These are phyloP conservation scores for Ustilago sp. DNA, from an alignment of 1,284 basidiomycete genomes.

Conservation along the genomic window DNA sequence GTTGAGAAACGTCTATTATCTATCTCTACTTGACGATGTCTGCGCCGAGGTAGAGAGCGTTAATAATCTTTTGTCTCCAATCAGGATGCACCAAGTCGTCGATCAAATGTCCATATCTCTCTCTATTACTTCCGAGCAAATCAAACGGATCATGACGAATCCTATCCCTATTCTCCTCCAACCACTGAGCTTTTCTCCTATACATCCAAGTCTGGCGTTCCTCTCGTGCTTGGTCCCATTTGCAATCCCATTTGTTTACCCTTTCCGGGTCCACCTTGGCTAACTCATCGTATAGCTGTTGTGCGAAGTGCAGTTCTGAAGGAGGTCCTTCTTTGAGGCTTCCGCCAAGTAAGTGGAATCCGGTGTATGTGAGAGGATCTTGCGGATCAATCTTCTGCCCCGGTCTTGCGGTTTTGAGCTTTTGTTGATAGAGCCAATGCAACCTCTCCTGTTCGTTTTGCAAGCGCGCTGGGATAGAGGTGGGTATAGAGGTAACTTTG, in stretches of 20 bases:
- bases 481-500: conserved; percentile 33
- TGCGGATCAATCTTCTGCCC: conserved; percentile 5
- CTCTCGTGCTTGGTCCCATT: conserved; percentile 45
- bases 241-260: conserved; percentile 18
- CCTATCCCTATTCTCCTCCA: conserved; percentile 24
- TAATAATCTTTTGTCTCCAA: conserved; percentile 2
- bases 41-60: not conserved
- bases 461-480: conserved; percentile 14
- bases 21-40: too few species aligned
- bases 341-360: conserved; percentile 28
- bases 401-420: not conserved
- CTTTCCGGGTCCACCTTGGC: conserved; percentile 14
- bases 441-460: conserved; percentile 29
- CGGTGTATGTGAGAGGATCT: conserved; percentile 16
- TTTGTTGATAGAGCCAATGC: conserved; percentile 19
- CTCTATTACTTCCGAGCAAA: conserved; percentile 28
- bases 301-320: conserved; percentile 33
- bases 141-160: conserved; percentile 50
- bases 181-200: conserved; percentile 31
- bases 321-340: conserved; percentile 21
- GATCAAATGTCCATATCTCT: conserved; percentile 24
- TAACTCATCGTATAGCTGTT: conserved; percentile 20
- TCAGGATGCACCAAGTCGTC: conserved; percentile 10
- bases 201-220: conserved; percentile 41
- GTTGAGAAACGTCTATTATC: too few species aligned